Evolutionary conservation across 495 filamentous ascomycete genomes (phyloP), one percentile per base, ranked within the genome.

Genomic region (Aspergillus coremiiformis): DNA sequence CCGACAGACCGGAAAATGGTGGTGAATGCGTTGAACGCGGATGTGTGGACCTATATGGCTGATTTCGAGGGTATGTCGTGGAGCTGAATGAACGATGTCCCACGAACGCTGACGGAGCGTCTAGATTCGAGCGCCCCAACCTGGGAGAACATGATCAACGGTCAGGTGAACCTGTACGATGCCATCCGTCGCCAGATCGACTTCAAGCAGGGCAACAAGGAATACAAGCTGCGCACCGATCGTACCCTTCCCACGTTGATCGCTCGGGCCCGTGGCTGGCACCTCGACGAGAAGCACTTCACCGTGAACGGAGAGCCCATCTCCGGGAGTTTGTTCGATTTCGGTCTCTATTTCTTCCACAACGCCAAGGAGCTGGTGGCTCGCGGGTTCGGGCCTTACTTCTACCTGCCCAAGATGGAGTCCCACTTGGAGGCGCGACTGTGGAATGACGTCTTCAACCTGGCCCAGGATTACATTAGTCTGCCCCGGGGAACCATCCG

Each of bases 351-450:
- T 78, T 99, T 99, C 78, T 97, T 89, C 85, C 90, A 99, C 82
- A 99, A 96, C 66, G 93, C 92, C 53, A 78, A 85, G 68, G 88
- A 96, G 75, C 77, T 92, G 51, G 81, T 96, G 56, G 81, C 84
- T 70, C 80, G 81, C 43, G 94, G 93, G 33, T 78, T 78, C 59
- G 93, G 93, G 42, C 93, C 93, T 19, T 97, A 99, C 81, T 99
- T 96, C 77, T 99, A 99, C 77, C 87, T 99, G 44, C 93, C 93
- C 54, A 99, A 99, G 82, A 95, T 99, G 89, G 93, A 99, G 75
- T 93, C 87, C 2, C 90, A 97, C 71, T 84, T 96, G 39, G 93
- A 99, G 77, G 93, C 93, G 17, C 82, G 93, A 47, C 83, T 99
- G 44, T 99, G 93, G 93, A 99, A 99, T 65, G 93, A 99, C 71